These are phyloP conservation scores for Solanum pinnatisectum DNA, from an alignment of 257 asterid species.

Conservation along the genomic window DNA sequence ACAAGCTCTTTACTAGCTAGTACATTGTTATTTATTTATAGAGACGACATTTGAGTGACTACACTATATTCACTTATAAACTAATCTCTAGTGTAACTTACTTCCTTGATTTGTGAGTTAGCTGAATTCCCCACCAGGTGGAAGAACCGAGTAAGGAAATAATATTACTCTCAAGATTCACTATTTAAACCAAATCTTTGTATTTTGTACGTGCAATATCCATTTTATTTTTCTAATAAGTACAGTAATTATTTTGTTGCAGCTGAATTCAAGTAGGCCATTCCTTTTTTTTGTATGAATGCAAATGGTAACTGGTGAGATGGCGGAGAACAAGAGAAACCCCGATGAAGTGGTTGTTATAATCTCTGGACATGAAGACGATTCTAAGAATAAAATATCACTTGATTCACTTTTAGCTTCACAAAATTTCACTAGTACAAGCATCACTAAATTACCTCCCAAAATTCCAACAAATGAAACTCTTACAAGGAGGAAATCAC, in stretches of 20 bases:
- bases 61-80: background rate
- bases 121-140: background rate
- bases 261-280: background rate
- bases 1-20: too few species aligned
- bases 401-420: slow-evolving; percentile 21
- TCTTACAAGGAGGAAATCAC: slow-evolving; percentile 41
- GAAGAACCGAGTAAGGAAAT: background rate
- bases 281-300: slow-evolving; percentile 6
- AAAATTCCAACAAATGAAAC: slow-evolving; percentile 43
- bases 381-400: slow-evolving; percentile 6
- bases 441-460: slow-evolving; percentile 53
- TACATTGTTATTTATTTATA: too few species aligned
- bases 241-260: background rate
- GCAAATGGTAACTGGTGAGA: slow-evolving; percentile 32
- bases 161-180: background rate
- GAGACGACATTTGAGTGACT: background rate
- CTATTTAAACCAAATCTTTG: background rate
- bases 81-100: too few species aligned
- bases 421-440: slow-evolving; percentile 34
- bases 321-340: slow-evolving; percentile 44
- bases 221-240: too few species aligned
- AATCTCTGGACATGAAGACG: slow-evolving; percentile 37
- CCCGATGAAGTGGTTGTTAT: slow-evolving; percentile 34
- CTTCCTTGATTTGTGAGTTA: background rate
- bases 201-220: too few species aligned